Evolutionary conservation across 208 protist species (phyloP), one percentile per base, ranked within the genome.

Genomic region (Trypanosoma theileri): DNA sequence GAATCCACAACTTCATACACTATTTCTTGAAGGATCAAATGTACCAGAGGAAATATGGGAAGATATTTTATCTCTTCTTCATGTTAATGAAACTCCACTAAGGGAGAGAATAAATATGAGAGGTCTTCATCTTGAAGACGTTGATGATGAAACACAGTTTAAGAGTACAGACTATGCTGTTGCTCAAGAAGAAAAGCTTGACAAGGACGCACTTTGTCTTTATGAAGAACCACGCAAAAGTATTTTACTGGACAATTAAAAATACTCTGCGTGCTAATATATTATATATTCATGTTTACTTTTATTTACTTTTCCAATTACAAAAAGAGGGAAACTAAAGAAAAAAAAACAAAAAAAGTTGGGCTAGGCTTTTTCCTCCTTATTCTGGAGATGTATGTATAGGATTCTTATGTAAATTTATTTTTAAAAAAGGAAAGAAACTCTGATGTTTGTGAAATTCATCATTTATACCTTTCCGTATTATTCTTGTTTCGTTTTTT

Each of bases 41-140:
- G 79, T 93, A 12, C 84, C 90, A 26, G 65, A 74, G n/a, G 66
- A 83, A 7, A 80, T 90, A 24, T 60, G 80, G 46, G 86, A 95
- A 56, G 81, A 92, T 68, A 87, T 93, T 66, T 69, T 73, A 19
- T 83, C 78, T 57, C 79, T 95, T 51, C 68, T 95, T 62, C 87
- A 92, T 67, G 80, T 95, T n/a, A 95, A 95, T 65, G 77, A 91
- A 63, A 85, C 80, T 0, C 74, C 78, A 1, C 61, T 88, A 16
- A 76, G 66, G 14, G 73, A 78, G 12, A 59, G 66, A 46, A 77
- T 84, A 12, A 75, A 93, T 56, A 85, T 93, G 84, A 80, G 80
- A 42, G 40, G n/a, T 28, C 51, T 74, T 66, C 65, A 42, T 19
- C 31, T 95, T n/a, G 64, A 81, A 12, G 76, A 91, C 4, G 31